These are phyloP conservation scores for Amanita phalloides DNA, from an alignment of 768 basidiomycete genomes.

Conservation along the genomic window DNA sequence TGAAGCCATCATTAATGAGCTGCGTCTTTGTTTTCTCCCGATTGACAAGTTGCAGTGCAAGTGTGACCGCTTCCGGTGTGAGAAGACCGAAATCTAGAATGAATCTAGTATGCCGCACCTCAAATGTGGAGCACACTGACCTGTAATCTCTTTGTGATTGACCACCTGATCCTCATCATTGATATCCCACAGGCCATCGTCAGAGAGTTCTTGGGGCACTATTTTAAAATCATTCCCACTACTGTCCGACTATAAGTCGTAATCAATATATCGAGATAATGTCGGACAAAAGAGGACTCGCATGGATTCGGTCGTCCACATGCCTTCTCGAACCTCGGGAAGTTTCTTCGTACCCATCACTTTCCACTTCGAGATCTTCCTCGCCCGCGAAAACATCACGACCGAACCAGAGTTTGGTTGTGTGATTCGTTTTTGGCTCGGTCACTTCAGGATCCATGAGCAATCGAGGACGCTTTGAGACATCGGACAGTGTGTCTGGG, in stretches of 20 bases:
- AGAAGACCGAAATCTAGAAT: conserved; percentile 64
- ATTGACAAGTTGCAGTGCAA: conserved; percentile 89
- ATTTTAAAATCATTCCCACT: conserved; percentile 58
- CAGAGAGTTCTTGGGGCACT: conserved; percentile 49
- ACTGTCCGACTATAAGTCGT: background rate
- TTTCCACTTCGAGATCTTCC: conserved; percentile 18
- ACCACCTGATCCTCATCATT: conserved; percentile 60
- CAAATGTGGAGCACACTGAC: conserved; percentile 31
- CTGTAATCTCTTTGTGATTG: conserved; percentile 53
- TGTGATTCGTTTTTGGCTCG: conserved; percentile 29
- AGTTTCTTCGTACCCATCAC: conserved; percentile 20
- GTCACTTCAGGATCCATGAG: conserved; percentile 35
- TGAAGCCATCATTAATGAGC: conserved; percentile 92
- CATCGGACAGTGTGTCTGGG: conserved; percentile 13
- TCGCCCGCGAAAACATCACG: conserved; percentile 81
- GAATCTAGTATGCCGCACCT: conserved; percentile 2
- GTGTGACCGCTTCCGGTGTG: conserved; percentile 83
- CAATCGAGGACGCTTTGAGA: conserved; percentile 42
- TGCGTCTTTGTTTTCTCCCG: conserved; percentile 81
- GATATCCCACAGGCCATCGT: conserved; percentile 71
- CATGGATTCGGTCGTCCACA: conserved; percentile 10
- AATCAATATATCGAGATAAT: background rate
- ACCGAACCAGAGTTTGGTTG: conserved; percentile 89
- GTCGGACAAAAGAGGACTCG: background rate
- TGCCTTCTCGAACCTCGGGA: conserved; percentile 14